Evolutionary conservation across 2,329 filamentous ascomycete species (phyloP).

Genomic region (Calonectria hawksworthii): DNA sequence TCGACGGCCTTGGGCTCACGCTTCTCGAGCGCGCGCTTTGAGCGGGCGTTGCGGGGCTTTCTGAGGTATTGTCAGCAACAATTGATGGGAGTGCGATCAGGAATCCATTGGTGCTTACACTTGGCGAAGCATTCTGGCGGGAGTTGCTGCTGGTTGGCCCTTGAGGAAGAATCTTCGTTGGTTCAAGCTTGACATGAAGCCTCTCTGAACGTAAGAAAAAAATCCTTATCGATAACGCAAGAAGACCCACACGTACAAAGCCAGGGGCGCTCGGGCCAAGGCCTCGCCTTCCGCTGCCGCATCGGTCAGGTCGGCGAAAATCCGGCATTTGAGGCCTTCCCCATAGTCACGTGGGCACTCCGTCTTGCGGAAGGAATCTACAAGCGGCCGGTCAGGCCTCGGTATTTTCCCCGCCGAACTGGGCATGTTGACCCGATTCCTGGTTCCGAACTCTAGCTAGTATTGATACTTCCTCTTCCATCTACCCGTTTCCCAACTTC

Average conservation of each 20-base stretch:
- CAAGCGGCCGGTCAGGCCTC: slow-evolving; percentile 43
- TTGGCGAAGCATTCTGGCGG: slow-evolving; percentile 62
- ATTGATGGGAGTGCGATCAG: not conserved
- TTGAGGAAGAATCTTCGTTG: slow-evolving; percentile 12
- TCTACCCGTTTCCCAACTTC: not conserved
- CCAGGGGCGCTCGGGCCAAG: not conserved
- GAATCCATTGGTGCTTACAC: slow-evolving; percentile 52
- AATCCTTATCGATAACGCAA: slow-evolving; percentile 52
- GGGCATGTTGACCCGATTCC: slow-evolving; percentile 21
- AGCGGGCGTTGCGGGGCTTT: slow-evolving; percentile 82
- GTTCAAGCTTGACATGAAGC: slow-evolving; percentile 6
- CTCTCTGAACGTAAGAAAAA: slow-evolving; percentile 41
- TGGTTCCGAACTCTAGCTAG: slow-evolving; percentile 6
- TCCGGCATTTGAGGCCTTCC: slow-evolving; percentile 31
- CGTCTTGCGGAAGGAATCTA: slow-evolving; percentile 17
- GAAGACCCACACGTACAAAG: not conserved
- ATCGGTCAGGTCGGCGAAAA: slow-evolving; percentile 22
- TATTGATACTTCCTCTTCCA: slow-evolving; percentile 8
- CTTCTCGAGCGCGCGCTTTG: slow-evolving; percentile 94
- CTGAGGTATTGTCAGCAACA: slow-evolving; percentile 47
- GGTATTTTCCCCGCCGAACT: slow-evolving; percentile 47
- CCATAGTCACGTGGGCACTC: slow-evolving; percentile 53
- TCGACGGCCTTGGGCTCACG: slow-evolving; percentile 90
- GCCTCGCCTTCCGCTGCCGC: not conserved
- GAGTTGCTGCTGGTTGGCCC: slow-evolving; percentile 22